phyloP scores from a whole-genome alignment of 768 basidiomycete genomes.

The Fomitopsis pulvina region DNA sequence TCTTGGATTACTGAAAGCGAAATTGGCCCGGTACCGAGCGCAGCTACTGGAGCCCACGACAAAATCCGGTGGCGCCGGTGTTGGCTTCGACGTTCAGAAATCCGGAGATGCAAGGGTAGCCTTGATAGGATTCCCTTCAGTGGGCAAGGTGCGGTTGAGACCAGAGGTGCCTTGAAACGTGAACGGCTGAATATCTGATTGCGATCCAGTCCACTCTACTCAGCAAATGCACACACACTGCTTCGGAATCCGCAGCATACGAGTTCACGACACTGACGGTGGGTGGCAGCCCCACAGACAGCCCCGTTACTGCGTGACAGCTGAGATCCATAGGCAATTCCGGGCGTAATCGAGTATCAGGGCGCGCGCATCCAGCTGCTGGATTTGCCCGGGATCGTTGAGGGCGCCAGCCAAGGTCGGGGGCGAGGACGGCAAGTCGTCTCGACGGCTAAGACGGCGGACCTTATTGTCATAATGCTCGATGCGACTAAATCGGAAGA shows the following conservation, averaged over 20 bases:
- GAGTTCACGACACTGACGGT: slow-evolving; percentile 93
- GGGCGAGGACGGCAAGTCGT: slow-evolving; percentile 96
- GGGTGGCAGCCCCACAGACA: slow-evolving; percentile 15
- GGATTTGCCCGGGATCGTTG: slow-evolving; percentile 94
- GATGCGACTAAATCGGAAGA: slow-evolving; percentile 92
- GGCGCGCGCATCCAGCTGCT: slow-evolving; percentile 91
- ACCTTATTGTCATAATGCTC: slow-evolving; percentile 89
- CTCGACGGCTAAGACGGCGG: slow-evolving; percentile 51
- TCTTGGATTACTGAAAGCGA: slow-evolving; percentile 89
- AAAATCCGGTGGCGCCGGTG: slow-evolving; percentile 75
- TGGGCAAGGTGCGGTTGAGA: slow-evolving; percentile 59
- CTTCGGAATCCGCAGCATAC: slow-evolving; percentile 84
- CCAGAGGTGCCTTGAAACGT: not conserved
- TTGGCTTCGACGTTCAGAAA: slow-evolving; percentile 86
- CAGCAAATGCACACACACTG: slow-evolving; percentile 87
- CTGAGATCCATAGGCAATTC: slow-evolving; percentile 63
- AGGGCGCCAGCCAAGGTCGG: slow-evolving; percentile 85
- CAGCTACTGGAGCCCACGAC: slow-evolving; percentile 88
- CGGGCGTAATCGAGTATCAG: slow-evolving; percentile 94
- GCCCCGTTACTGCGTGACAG: slow-evolving; percentile 1
- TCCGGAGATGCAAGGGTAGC: slow-evolving; percentile 88
- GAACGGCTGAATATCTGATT: not conserved
- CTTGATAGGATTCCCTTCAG: slow-evolving; percentile 93
- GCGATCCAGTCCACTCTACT: slow-evolving; percentile 74
- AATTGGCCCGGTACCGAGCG: slow-evolving; percentile 88